These are phyloP conservation scores for Datisca glomerata DNA, from an alignment of 306 rosid species.

Conservation along the genomic window DNA sequence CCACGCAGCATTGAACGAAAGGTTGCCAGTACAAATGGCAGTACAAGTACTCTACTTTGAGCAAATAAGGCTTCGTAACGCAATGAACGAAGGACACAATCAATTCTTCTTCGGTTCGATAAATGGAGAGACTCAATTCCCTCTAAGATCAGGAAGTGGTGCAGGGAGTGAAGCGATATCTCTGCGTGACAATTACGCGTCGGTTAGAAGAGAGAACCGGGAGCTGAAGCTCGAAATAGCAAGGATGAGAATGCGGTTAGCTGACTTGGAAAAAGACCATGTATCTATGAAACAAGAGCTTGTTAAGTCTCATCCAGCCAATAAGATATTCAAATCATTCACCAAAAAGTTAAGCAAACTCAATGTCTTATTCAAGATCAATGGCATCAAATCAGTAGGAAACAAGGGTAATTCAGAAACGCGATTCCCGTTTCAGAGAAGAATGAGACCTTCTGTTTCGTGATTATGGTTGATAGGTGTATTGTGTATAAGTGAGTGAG, in stretches of 20 bases:
- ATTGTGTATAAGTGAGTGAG: too few relatives aligned
- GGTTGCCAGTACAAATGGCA: constrained; percentile 89
- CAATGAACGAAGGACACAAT: constrained; percentile 78
- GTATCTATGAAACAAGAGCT: constrained; percentile 92
- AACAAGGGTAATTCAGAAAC: constrained; percentile 42
- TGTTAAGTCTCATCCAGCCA: constrained; percentile 69
- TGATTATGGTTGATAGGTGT: constrained; percentile 20
- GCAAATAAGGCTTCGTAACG: constrained; percentile 89
- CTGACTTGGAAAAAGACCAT: constrained; percentile 91
- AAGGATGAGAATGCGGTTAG: constrained; percentile 95
- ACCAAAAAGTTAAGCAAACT: constrained; percentile 65
- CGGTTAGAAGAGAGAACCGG: constrained; percentile 87
- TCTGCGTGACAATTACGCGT: constrained; percentile 92
- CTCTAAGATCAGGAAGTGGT: constrained; percentile 87
- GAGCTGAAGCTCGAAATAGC: constrained; percentile 96
- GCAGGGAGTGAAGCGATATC: constrained; percentile 98
- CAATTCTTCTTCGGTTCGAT: constrained; percentile 67
- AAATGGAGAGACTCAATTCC: constrained; percentile 48
- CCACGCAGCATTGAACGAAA: constrained; percentile 94
- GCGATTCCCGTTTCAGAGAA: constrained; percentile 66
- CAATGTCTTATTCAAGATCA: constrained; percentile 55
- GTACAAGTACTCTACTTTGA: constrained; percentile 95
- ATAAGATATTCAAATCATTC: constrained; percentile 62
- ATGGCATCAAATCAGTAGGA: constrained; percentile 32
- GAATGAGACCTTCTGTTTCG: constrained; percentile 94